Conservation (phyloP, 176 grass and related monocot genomes). For the Areca catechu region DNA sequence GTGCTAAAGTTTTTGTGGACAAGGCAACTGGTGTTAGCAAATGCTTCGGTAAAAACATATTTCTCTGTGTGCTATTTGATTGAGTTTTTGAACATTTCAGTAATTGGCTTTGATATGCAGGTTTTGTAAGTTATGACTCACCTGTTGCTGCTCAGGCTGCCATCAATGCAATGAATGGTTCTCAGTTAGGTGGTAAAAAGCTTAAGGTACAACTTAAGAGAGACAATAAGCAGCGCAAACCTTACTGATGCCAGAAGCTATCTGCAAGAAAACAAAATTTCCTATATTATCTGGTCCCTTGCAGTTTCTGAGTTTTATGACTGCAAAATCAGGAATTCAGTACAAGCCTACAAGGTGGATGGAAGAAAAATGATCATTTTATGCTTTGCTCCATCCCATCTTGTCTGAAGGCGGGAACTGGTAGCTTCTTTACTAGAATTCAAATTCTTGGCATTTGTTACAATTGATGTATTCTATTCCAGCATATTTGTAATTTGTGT, state of each 20-base stretch:
- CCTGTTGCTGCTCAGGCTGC: constrained; percentile 62
- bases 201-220: constrained; percentile 99
- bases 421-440: constrained; percentile 9
- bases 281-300: not conserved
- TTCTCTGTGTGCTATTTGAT: not conserved
- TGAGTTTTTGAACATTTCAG: no score
- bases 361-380: constrained; percentile 42
- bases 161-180: constrained; percentile 76
- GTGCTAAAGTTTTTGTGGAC: constrained; percentile 97
- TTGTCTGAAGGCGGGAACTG: constrained; percentile 8
- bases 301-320: not conserved
- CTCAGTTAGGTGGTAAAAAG: constrained; percentile 76
- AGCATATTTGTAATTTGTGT: constrained; percentile 5
- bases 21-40: constrained; percentile 90
- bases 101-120: constrained; percentile 12
- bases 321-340: constrained; percentile 14
- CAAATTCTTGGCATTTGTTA: constrained; percentile 17
- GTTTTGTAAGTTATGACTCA: constrained; percentile 97
- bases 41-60: constrained; percentile 69
- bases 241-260: constrained; percentile 33
- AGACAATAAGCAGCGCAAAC: constrained; percentile 90
- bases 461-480: constrained; percentile 21
- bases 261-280: constrained; percentile 9
- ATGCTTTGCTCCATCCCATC: constrained; percentile 24
- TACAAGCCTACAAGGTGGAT: constrained; percentile 31